These are phyloP conservation scores for Scutellaria galericulata DNA, from an alignment of 257 asterid species.

Conservation along the genomic window DNA sequence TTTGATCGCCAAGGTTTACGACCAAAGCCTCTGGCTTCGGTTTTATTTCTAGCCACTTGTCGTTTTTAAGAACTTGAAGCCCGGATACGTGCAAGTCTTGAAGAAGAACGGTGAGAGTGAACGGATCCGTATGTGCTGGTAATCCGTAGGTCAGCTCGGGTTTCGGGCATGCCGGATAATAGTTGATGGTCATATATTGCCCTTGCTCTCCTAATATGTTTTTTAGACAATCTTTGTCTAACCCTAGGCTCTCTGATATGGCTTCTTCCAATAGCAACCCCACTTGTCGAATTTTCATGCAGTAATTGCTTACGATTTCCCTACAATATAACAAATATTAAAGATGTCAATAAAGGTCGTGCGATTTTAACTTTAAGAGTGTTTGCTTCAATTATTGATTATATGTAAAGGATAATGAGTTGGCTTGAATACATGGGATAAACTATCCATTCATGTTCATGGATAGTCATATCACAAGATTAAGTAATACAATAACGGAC, in stretches of 20 bases:
- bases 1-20: conserved; percentile 79
- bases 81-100: conserved; percentile 75
- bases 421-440: too few species aligned
- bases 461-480: too few species aligned
- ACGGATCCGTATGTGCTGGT: conserved; percentile 87
- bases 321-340: conserved; percentile 8
- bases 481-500: too few species aligned
- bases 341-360: background rate
- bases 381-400: too few species aligned
- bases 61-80: conserved; percentile 74
- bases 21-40: conserved; percentile 77
- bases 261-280: conserved; percentile 50
- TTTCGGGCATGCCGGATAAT: conserved; percentile 83
- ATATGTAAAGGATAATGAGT: too few species aligned
- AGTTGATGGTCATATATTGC: conserved; percentile 87
- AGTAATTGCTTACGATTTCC: conserved; percentile 49
- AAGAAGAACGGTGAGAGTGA: conserved; percentile 76
- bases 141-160: conserved; percentile 86
- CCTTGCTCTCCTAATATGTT: conserved; percentile 73
- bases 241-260: conserved; percentile 52
- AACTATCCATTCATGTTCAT: too few species aligned
- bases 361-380: too few species aligned
- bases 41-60: conserved; percentile 69
- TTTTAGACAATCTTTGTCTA: conserved; percentile 43
- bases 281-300: conserved; percentile 43